Conservation (phyloP, 306 rosid genomes). For the Casuarina cunninghamiana region DNA sequence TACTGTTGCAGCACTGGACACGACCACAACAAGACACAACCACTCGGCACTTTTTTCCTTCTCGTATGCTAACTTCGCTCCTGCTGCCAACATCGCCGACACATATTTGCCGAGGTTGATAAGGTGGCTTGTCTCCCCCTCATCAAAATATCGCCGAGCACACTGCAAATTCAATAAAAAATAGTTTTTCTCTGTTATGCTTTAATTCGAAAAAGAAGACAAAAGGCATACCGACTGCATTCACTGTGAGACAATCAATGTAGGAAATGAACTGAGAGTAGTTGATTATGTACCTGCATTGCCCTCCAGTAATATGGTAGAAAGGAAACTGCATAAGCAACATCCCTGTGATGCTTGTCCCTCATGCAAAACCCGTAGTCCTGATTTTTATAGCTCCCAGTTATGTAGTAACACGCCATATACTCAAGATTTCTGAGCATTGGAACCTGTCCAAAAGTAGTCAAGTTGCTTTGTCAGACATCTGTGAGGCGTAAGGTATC, state of each 20-base stretch:
- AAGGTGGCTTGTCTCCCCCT: constrained; percentile 88
- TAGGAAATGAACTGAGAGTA: not conserved
- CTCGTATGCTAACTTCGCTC: constrained; percentile 92
- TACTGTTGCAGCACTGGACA: constrained; percentile 88
- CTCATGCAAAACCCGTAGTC: constrained; percentile 88
- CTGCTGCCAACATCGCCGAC: constrained; percentile 99
- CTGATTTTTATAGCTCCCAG: constrained; percentile 94
- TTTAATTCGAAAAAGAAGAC: too few relatives aligned
- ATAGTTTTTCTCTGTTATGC: not conserved
- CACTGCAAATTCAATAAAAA: constrained; percentile 51
- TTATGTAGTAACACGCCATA: constrained; percentile 87
- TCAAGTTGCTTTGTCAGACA: not conserved
- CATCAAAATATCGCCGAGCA: constrained; percentile 96
- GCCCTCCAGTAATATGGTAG: constrained; percentile 99
- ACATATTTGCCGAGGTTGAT: constrained; percentile 91
- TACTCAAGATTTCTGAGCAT: constrained; percentile 89
- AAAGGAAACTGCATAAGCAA: constrained; percentile 90
- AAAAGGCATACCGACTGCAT: too few relatives aligned
- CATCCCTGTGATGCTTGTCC: constrained; percentile 66
- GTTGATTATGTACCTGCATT: constrained; percentile 69
- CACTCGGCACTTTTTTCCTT: constrained; percentile 70
- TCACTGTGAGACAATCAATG: too few relatives aligned
- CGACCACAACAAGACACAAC: constrained; percentile 82
- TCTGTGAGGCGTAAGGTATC: not conserved
- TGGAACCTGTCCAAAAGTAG: constrained; percentile 57